Evolutionary conservation across 2,329 filamentous ascomycete genomes (phyloP).

Genomic region (Nannizzia gypsea): DNA sequence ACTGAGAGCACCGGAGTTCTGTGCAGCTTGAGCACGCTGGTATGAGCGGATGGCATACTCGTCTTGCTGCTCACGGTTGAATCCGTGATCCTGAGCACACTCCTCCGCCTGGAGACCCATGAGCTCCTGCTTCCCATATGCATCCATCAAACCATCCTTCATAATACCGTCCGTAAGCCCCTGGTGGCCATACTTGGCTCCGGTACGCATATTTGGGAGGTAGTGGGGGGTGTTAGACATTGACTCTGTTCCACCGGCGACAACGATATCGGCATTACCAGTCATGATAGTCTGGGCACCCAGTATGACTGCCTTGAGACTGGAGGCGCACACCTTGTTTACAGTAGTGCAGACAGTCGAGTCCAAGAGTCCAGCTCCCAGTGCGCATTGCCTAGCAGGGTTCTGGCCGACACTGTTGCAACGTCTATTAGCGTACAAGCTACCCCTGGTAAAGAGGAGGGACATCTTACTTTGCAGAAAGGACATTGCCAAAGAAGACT

Average conservation of each 20-base stretch:
- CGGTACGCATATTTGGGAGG: constrained; percentile 71
- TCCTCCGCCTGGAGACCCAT: constrained; percentile 93
- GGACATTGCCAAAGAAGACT: constrained; percentile 95
- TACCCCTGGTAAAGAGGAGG: neutral
- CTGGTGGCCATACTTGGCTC: constrained; percentile 90
- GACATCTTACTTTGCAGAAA: constrained; percentile 69
- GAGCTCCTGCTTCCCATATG: constrained; percentile 82
- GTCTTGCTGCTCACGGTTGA: constrained; percentile 79
- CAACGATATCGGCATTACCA: constrained; percentile 81
- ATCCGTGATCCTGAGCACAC: constrained; percentile 70
- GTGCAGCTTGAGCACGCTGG: constrained; percentile 80
- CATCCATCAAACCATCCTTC: constrained; percentile 88
- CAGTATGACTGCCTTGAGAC: constrained; percentile 85
- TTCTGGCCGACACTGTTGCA: constrained; percentile 74
- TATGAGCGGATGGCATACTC: constrained; percentile 93
- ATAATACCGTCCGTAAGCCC: constrained; percentile 80
- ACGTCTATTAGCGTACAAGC: neutral
- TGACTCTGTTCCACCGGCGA: constrained; percentile 90
- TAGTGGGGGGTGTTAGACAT: constrained; percentile 99
- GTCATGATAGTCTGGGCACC: constrained; percentile 96
- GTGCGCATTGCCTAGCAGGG: constrained; percentile 84
- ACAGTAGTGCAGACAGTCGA: constrained; percentile 78
- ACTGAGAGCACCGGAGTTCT: constrained; percentile 67
- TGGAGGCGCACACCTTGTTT: constrained; percentile 98
- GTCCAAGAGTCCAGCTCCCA: constrained; percentile 73